A percentile compares a stretch with the other conserved stretches of the same genome.
phyloP scores from a whole-genome alignment of 345 rosid species.

The Erucastrum elatum region DNA sequence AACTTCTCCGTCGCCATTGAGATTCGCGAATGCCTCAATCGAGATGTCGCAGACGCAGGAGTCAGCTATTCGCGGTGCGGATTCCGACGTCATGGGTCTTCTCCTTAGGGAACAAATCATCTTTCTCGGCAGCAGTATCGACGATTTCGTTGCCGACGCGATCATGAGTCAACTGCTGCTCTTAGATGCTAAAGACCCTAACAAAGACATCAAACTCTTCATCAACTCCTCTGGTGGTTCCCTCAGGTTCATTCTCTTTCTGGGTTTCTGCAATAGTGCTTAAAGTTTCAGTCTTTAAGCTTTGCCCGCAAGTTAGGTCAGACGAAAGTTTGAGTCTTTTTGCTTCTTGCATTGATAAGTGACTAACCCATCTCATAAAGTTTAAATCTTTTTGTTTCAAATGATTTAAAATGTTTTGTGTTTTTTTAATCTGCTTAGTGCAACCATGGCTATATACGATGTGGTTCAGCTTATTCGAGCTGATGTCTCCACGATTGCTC shows the following conservation, averaged over 20 bases:
- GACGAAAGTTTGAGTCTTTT: conserved; percentile 34
- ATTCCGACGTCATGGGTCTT: conserved; percentile 81
- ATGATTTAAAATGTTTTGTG: conserved; percentile 2
- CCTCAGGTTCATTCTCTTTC: conserved; percentile 53
- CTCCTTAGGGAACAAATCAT: conserved; percentile 76
- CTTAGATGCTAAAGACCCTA: conserved; percentile 89
- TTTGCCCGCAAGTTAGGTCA: background rate
- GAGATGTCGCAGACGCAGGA: conserved; percentile 55
- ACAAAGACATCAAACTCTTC: conserved; percentile 85
- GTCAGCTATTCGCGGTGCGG: conserved; percentile 71
- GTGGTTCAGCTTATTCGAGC: conserved; percentile 88
- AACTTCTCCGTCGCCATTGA: conserved; percentile 23
- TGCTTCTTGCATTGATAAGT: background rate
- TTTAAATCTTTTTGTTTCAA: background rate
- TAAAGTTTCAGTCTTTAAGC: background rate
- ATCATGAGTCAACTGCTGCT: conserved; percentile 80
- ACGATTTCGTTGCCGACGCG: conserved; percentile 88
- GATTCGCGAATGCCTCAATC: conserved; percentile 41
- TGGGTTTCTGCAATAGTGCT: conserved; percentile 11
- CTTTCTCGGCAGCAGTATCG: conserved; percentile 70
- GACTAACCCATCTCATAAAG: background rate
- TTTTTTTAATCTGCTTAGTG: conserved; percentile 51
- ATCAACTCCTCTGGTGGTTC: conserved; percentile 88
- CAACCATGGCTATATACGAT: conserved; percentile 93
- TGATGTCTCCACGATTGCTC: conserved; percentile 83